phyloP scores from a whole-genome alignment of 441 rosid species.

The Omphalea diandra region DNA sequence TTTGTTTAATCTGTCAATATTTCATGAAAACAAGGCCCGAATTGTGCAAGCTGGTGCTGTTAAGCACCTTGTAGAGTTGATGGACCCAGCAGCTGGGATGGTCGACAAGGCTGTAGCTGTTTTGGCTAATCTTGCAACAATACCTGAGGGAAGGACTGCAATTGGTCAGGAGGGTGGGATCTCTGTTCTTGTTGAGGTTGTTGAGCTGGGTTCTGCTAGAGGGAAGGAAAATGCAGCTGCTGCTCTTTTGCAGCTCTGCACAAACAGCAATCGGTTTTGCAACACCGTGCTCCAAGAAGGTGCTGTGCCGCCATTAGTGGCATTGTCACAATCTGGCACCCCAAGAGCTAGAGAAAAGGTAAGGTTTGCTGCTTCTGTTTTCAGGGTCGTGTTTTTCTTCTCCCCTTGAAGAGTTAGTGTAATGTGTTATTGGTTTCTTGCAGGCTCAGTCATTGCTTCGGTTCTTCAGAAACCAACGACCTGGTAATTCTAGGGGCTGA shows the following conservation, averaged over 20 bases:
- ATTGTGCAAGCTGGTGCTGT: constrained; percentile 87
- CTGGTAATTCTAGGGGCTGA: constrained; percentile 67
- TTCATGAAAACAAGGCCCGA: constrained; percentile 70
- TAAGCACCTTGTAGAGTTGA: constrained; percentile 74
- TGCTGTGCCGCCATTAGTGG: constrained; percentile 89
- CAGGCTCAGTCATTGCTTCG: constrained; percentile 88
- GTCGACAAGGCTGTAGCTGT: constrained; percentile 96
- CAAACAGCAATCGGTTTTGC: constrained; percentile 51
- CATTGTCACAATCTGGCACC: constrained; percentile 78
- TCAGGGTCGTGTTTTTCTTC: background rate
- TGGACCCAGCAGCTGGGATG: constrained; percentile 94
- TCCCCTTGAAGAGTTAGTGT: background rate
- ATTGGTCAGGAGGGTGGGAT: constrained; percentile 83
- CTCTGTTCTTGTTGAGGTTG: constrained; percentile 80
- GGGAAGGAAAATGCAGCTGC: constrained; percentile 97
- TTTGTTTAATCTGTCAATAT: no score
- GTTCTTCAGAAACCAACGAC: constrained; percentile 79
- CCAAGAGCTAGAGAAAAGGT: constrained; percentile 91
- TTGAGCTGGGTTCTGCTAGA: constrained; percentile 88
- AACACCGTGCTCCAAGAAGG: constrained; percentile 83
- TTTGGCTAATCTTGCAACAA: constrained; percentile 84
- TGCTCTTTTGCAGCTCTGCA: constrained; percentile 81
- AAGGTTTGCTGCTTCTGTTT: background rate
- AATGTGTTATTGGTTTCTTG: constrained; percentile 20
- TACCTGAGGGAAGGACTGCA: constrained; percentile 65